Evolutionary conservation across 768 basidiomycete species (phyloP).

Genomic region (Suillus subalutaceus): DNA sequence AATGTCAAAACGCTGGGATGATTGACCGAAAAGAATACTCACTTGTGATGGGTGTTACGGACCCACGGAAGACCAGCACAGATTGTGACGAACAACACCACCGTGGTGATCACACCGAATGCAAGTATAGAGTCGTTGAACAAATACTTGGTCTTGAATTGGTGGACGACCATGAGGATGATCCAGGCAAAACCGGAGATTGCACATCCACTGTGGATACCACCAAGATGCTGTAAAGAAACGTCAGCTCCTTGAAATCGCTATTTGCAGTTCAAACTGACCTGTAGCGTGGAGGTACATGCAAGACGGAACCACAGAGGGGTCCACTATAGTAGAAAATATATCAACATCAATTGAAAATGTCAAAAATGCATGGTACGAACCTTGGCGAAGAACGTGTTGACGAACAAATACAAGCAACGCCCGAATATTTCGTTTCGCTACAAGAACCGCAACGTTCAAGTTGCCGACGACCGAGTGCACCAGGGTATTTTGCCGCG

Average conservation of each 20-base stretch:
- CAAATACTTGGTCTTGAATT: conserved; percentile 50
- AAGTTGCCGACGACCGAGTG: conserved; percentile 77
- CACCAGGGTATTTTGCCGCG: conserved; percentile 64
- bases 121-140: conserved; percentile 61
- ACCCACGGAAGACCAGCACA: conserved; percentile 78
- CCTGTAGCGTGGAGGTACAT: conserved; percentile 75
- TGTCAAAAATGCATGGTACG: neutral
- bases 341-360: neutral
- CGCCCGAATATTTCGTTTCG: conserved; percentile 85
- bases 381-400: conserved; percentile 76
- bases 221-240: conserved; percentile 65
- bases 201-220: conserved; percentile 79
- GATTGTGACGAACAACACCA: conserved; percentile 60
- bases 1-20: conserved; percentile 2
- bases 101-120: conserved; percentile 61
- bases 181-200: conserved; percentile 73
- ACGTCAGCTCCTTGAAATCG: conserved; percentile 13
- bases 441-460: conserved; percentile 69
- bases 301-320: conserved; percentile 72
- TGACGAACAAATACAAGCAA: conserved; percentile 69
- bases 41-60: conserved; percentile 83
- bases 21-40: conserved; percentile 25
- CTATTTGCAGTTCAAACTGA: conserved; percentile 21
- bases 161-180: conserved; percentile 60
- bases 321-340: conserved; percentile 53